Evolutionary conservation across 352 stramenopile species (phyloP).

Genomic region (Phytophthora fragariae): DNA sequence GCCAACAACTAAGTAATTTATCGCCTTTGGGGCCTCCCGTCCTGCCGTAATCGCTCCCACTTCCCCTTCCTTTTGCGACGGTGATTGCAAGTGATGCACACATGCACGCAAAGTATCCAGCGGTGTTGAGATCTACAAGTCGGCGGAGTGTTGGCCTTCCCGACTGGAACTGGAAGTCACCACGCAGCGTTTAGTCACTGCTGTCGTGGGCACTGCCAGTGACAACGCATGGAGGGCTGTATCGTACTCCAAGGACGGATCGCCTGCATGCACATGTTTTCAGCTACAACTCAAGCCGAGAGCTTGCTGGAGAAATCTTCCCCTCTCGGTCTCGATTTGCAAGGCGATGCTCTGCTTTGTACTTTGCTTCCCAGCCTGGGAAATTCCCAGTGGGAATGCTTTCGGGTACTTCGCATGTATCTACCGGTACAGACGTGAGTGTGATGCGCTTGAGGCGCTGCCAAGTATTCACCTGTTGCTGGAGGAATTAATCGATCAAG

Average conservation of each 20-base stretch:
- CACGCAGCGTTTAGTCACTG: too few species aligned
- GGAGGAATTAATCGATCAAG: too few species aligned
- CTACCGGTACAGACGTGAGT: too few species aligned
- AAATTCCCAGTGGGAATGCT: too few species aligned
- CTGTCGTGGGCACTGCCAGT: too few species aligned
- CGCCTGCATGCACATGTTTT: too few species aligned
- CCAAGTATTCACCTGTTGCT: too few species aligned
- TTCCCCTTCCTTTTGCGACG: neutral
- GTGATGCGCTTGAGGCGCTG: too few species aligned
- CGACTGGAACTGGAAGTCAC: too few species aligned
- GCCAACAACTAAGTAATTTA: constrained; percentile 30
- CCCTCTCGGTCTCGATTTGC: neutral
- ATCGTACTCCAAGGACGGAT: neutral
- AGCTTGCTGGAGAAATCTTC: neutral
- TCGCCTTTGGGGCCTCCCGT: constrained; percentile 16
- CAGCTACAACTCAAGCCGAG: neutral
- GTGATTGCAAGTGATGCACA: constrained; percentile 2
- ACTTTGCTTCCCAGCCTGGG: too few species aligned
- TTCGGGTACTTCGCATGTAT: too few species aligned
- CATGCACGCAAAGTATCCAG: constrained; percentile 28
- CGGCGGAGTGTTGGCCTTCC: neutral
- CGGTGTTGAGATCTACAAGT: neutral
- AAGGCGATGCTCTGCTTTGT: neutral
- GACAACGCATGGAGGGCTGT: too few species aligned
- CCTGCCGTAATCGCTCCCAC: constrained; percentile 26